phyloP scores from a whole-genome alignment of 2,329 filamentous ascomycete species.

The Fusarium incarnatum region DNA sequence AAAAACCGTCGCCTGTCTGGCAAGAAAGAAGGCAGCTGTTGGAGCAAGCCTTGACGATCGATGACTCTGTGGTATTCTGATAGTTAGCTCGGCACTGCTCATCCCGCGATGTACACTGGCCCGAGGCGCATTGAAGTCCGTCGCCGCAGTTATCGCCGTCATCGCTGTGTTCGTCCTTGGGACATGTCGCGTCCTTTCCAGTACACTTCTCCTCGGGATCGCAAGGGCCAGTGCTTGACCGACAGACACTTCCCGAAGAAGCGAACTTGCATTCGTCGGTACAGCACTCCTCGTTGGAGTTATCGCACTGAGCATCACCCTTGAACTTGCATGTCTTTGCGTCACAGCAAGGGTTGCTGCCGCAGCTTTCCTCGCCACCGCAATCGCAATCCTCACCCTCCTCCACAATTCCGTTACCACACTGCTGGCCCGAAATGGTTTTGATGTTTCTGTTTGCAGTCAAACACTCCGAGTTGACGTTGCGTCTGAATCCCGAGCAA shows the following conservation, averaged over 20 bases:
- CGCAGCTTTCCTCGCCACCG: constrained; percentile 79
- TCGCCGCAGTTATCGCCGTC: constrained; percentile 80
- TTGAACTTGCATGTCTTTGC: constrained; percentile 88
- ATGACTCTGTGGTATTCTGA: constrained; percentile 77
- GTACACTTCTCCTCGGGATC: constrained; percentile 88
- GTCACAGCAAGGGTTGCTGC: constrained; percentile 84
- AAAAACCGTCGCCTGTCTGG: constrained; percentile 75
- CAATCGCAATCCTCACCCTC: constrained; percentile 96
- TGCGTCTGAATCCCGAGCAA: constrained; percentile 84
- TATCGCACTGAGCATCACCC: constrained; percentile 79
- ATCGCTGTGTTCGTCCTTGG: constrained; percentile 73
- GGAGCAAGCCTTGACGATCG: constrained; percentile 81
- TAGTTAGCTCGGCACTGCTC: constrained; percentile 88
- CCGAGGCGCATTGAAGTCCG: constrained; percentile 83
- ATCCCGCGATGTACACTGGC: constrained; percentile 93
- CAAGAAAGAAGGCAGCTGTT: constrained; percentile 81
- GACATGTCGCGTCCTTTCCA: constrained; percentile 79
- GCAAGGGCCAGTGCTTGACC: constrained; percentile 81
- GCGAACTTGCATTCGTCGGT: constrained; percentile 74
- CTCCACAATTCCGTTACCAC: constrained; percentile 98
- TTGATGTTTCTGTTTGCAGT: constrained; percentile 86
- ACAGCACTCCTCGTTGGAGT: constrained; percentile 86
- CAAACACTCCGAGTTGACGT: constrained; percentile 81
- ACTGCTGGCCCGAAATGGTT: constrained; percentile 85
- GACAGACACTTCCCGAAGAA: constrained; percentile 78